Conservation (phyloP, 148 eudicot genomes). For the Rhododendron griersonianum region DNA sequence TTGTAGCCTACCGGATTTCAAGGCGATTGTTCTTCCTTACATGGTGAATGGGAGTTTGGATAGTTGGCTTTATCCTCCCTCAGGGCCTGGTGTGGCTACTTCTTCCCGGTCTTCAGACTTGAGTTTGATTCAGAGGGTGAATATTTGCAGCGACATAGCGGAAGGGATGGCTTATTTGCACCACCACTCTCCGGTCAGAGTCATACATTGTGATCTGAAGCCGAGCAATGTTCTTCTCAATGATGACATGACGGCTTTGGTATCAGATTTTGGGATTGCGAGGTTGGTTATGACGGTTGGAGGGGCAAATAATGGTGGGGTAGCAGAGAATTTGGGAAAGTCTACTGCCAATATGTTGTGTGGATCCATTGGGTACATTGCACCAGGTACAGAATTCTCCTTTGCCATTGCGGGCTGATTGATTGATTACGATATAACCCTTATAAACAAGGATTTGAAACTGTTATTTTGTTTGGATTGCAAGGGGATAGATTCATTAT, state of each 20-base stretch:
- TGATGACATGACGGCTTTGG: slow-evolving; percentile 43
- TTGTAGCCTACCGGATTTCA: slow-evolving; percentile 41
- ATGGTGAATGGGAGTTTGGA: slow-evolving; percentile 49
- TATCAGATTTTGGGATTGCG: slow-evolving; percentile 41
- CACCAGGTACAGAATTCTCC: slow-evolving; percentile 33
- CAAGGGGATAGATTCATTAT: not conserved
- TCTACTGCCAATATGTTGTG: slow-evolving; percentile 30
- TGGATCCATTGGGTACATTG: slow-evolving; percentile 47
- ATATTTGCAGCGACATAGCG: slow-evolving; percentile 41
- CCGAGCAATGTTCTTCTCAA: slow-evolving; percentile 47
- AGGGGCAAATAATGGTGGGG: slow-evolving; percentile 15
- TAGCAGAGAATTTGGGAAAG: slow-evolving; percentile 17
- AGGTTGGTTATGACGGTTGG: slow-evolving; percentile 32
- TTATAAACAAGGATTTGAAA: not conserved
- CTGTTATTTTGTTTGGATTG: not conserved
- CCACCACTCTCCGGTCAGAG: slow-evolving; percentile 43
- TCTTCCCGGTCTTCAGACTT: slow-evolving; percentile 26
- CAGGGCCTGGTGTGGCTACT: slow-evolving; percentile 3
- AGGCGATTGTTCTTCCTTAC: slow-evolving; percentile 40
- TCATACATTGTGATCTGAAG: slow-evolving; percentile 46
- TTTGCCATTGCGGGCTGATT: not conserved
- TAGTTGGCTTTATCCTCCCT: slow-evolving; percentile 22
- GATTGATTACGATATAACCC: not conserved
- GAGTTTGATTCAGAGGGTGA: slow-evolving; percentile 29
- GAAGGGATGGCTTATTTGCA: slow-evolving; percentile 51